phyloP scores from a whole-genome alignment of 805 yeast genomes.

The Dipodascus albidus region DNA sequence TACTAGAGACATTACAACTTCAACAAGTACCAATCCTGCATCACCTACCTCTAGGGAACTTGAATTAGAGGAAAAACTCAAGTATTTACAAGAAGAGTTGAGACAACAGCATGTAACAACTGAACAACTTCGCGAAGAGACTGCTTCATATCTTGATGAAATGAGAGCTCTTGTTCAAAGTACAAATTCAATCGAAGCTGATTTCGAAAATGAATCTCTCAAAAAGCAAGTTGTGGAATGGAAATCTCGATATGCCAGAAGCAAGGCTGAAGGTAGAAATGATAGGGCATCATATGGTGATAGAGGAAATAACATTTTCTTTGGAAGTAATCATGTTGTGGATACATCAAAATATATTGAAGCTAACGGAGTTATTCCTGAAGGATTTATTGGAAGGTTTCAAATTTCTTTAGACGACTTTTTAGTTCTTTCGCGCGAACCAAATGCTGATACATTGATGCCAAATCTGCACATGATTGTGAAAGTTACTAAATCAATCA shows the following conservation, averaged over 20 bases:
- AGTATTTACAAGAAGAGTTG: slow-evolving; percentile 12
- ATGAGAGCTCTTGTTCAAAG: slow-evolving; percentile 27
- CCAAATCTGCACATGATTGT: slow-evolving; percentile 25
- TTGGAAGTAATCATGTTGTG: not conserved
- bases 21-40: too few relatives aligned
- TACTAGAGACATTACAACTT: slow-evolving; percentile 3
- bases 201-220: slow-evolving; percentile 18
- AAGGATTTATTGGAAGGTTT: slow-evolving; percentile 19
- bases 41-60: slow-evolving; percentile 9
- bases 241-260: slow-evolving; percentile 23
- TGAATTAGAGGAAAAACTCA: slow-evolving; percentile 15
- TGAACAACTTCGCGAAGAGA: slow-evolving; percentile 28
- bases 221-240: slow-evolving; percentile 26
- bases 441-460: slow-evolving; percentile 16
- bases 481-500: slow-evolving; percentile 21
- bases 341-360: slow-evolving; percentile 8
- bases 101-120: slow-evolving; percentile 22
- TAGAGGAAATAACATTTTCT: slow-evolving; percentile 1
- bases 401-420: slow-evolving; percentile 25
- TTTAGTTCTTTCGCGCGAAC: slow-evolving; percentile 20
- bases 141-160: slow-evolving; percentile 25
- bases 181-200: slow-evolving; percentile 10
- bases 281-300: slow-evolving; percentile 12
- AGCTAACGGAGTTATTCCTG: slow-evolving; percentile 20
- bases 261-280: slow-evolving; percentile 20